A percentile compares a stretch with the other conserved stretches of the same genome.
Evolutionary conservation across 306 rosid genomes (phyloP).

Genomic region (Begonia fuchsioides): DNA sequence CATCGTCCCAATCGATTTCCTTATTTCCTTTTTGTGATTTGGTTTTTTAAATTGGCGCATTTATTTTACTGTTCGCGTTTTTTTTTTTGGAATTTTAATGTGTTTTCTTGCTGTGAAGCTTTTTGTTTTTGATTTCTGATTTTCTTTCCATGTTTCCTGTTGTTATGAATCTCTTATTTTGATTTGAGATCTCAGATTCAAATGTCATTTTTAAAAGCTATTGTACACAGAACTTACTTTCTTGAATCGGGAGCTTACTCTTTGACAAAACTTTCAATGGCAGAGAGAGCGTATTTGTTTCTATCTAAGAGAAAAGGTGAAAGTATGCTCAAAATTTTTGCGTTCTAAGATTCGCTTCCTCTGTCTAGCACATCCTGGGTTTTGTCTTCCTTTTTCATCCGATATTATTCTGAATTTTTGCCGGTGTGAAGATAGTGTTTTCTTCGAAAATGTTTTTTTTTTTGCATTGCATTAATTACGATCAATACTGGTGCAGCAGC

Average conservation of each 20-base stretch:
- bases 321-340: constrained; percentile 13
- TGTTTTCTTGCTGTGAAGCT: no score
- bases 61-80: no score
- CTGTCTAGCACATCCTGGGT: constrained; percentile 4
- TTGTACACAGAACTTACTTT: no score
- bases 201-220: no score
- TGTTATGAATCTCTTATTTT: no score
- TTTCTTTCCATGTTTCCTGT: no score
- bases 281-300: neutral
- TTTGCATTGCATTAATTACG: constrained; percentile 9
- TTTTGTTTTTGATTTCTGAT: no score
- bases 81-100: no score
- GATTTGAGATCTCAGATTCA: no score
- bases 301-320: constrained; percentile 3
- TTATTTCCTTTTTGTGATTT: no score
- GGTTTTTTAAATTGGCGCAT: no score
- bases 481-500: constrained; percentile 23
- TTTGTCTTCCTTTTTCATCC: neutral
- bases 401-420: constrained; percentile 2
- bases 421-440: neutral
- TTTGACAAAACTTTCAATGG: constrained; percentile 9
- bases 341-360: constrained; percentile 4
- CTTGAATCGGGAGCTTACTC: neutral
- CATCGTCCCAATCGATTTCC: no score
- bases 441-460: neutral